These are phyloP conservation scores for Stachybotrys chartarum DNA, from an alignment of 2,329 filamentous ascomycete genomes.

Conservation along the genomic window DNA sequence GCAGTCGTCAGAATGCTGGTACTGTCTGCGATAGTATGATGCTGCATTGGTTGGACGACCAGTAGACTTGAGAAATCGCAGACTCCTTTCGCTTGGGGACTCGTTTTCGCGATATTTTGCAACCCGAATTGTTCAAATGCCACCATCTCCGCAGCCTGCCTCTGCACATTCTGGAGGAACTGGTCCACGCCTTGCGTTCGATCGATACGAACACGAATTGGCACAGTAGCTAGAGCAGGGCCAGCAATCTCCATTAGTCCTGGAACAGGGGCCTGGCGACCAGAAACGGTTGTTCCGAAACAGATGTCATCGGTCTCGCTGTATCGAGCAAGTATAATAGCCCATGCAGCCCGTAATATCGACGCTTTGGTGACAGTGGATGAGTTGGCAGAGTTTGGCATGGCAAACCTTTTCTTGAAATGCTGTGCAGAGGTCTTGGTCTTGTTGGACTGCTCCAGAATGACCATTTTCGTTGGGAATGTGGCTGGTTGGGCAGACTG, in stretches of 20 bases:
- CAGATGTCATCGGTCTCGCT: neutral
- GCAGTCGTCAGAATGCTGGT: neutral
- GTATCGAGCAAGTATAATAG: neutral
- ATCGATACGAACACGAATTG: slow-evolving; percentile 9
- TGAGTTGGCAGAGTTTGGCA: neutral
- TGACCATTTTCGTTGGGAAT: neutral
- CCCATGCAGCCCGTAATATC: neutral
- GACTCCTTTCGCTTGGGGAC: neutral
- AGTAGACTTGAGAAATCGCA: slow-evolving; percentile 6
- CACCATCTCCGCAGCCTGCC: slow-evolving; percentile 7
- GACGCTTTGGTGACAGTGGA: neutral
- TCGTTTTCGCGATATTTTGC: slow-evolving; percentile 5
- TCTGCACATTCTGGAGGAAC: slow-evolving; percentile 30
- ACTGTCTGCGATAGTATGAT: neutral
- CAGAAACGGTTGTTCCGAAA: slow-evolving; percentile 16
- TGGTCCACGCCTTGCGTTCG: slow-evolving; percentile 11
- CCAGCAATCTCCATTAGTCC: slow-evolving; percentile 16
- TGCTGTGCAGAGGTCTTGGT: neutral
- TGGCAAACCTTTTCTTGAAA: neutral
- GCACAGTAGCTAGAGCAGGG: slow-evolving; percentile 18
- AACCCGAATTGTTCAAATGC: slow-evolving; percentile 8
- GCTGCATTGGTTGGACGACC: slow-evolving; percentile 5
- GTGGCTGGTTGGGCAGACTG: neutral
- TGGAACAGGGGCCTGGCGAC: slow-evolving; percentile 13
- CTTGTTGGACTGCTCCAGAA: neutral